Conservation (phyloP, 176 grass and related monocot species). For the Carex kokanica region DNA sequence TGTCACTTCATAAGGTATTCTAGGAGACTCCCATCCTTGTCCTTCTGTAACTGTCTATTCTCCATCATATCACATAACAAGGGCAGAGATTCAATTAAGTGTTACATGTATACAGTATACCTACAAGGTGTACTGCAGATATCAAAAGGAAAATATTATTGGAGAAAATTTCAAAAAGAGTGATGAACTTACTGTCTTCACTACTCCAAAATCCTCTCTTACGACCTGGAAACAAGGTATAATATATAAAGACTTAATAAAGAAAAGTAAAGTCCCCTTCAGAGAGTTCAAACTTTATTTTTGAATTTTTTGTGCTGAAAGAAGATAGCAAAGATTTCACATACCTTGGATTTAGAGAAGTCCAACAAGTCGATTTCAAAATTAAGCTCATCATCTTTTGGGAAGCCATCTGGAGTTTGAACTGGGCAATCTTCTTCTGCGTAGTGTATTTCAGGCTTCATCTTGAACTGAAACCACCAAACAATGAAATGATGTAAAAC, state of each 20-base stretch:
- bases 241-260: slow-evolving; percentile 16
- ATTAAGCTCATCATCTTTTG: slow-evolving; percentile 85
- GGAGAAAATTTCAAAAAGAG: not conserved
- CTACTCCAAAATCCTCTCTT: slow-evolving; percentile 78
- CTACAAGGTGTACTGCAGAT: slow-evolving; percentile 9
- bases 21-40: slow-evolving; percentile 93
- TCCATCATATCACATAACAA: slow-evolving; percentile 11
- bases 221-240: slow-evolving; percentile 47
- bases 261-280: slow-evolving; percentile 9
- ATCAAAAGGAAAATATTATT: not conserved
- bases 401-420: slow-evolving; percentile 66
- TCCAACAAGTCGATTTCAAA: slow-evolving; percentile 95
- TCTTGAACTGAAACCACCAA: slow-evolving; percentile 84
- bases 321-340: slow-evolving; percentile 11
- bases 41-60: slow-evolving; percentile 78
- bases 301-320: not conserved
- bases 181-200: slow-evolving; percentile 65
- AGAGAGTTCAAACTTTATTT: slow-evolving; percentile 6
- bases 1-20: slow-evolving; percentile 94
- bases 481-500: not conserved
- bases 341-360: slow-evolving; percentile 93
- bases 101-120: not conserved
- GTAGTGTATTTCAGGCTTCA: slow-evolving; percentile 94
- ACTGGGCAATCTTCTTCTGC: slow-evolving; percentile 85
- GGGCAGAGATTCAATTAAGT: not conserved